Base-by-base conservation (phyloP, 495 filamentous ascomycete genomes). In the Daldinia loculata region DNA sequence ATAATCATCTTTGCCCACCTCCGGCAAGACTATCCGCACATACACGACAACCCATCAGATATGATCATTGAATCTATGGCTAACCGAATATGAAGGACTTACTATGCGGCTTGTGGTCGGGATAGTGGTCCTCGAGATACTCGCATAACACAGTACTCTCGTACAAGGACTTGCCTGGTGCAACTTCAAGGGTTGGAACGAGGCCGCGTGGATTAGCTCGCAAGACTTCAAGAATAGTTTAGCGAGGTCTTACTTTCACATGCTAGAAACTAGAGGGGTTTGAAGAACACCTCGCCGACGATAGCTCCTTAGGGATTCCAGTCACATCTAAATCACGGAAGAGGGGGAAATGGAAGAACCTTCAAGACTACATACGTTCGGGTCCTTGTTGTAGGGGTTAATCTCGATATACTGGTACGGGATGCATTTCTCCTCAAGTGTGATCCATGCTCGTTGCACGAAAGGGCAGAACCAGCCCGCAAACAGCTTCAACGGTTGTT, bases 371-470 rank as follows among this genome's bases (percentile, higher is more conserved):
- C 50, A 14, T 52, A 52, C 50, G 84, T 3, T 82, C 84, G 15
- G 81, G 76, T 0, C 83, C 66, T 90, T 90, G 76, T 88, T 77
- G 79, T 89, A 89, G 12, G 89, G 88, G 62, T 89, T 87, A 19
- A 86, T 72, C 75, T 91, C 87, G 67, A 89, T 85, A 69, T 89
- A 90, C 74, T 90, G 81, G 73, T 89, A 90, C 14, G 86, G 88
- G 45, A 89, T 87, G 14, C 82, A 63, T 74, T 91, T 90, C 76
- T 90, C 88, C 74, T 89, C 86, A 36, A 90, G 82, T 8, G 84
- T 83, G 39, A 86, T 80, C 84, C 86, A 89, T n/a, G 82, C 83
- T 8, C 86, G 81, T 74, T 90, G 87, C 9, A 89, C 81, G 62
- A 81, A 86, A 61, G 82, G 81, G 70, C 80, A 85, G 75, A 89